phyloP scores from a whole-genome alignment of 495 filamentous ascomycete genomes.

The Penicillium chermesinum region DNA sequence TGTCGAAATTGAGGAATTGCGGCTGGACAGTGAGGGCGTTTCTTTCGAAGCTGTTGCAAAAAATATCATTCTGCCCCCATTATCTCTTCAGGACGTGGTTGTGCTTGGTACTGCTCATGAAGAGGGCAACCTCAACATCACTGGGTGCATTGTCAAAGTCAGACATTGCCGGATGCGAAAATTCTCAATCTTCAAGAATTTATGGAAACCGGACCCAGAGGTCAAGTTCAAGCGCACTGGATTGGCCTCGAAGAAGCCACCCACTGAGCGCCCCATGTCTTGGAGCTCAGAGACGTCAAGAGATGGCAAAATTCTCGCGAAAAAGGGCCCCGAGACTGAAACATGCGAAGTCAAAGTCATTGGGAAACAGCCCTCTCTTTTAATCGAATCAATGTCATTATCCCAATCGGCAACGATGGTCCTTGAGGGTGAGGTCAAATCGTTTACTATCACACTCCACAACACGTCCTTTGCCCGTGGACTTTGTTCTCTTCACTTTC shows the following conservation, averaged over 20 bases:
- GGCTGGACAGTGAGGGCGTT: conserved; percentile 65
- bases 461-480: conserved; percentile 73
- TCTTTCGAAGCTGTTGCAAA: conserved; percentile 62
- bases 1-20: conserved; percentile 75
- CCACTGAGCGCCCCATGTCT: conserved; percentile 49
- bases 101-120: conserved; percentile 62
- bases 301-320: conserved; percentile 33
- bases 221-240: conserved; percentile 72
- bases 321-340: conserved; percentile 32
- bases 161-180: conserved; percentile 71
- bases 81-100: conserved; percentile 71
- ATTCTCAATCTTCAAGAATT: conserved; percentile 75
- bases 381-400: conserved; percentile 69
- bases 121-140: conserved; percentile 65
- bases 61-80: conserved; percentile 66
- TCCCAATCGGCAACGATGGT: conserved; percentile 87
- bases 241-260: conserved; percentile 53
- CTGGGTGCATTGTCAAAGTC: conserved; percentile 73
- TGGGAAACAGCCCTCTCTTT: conserved; percentile 66
- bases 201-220: conserved; percentile 68
- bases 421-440: conserved; percentile 75
- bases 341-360: conserved; percentile 62
- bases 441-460: conserved; percentile 73
- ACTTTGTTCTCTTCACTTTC: conserved; percentile 81
- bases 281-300: conserved; percentile 47